These are phyloP conservation scores for Talaromyces amestolkiae DNA, from an alignment of 2,329 filamentous ascomycete genomes.

Conservation along the genomic window DNA sequence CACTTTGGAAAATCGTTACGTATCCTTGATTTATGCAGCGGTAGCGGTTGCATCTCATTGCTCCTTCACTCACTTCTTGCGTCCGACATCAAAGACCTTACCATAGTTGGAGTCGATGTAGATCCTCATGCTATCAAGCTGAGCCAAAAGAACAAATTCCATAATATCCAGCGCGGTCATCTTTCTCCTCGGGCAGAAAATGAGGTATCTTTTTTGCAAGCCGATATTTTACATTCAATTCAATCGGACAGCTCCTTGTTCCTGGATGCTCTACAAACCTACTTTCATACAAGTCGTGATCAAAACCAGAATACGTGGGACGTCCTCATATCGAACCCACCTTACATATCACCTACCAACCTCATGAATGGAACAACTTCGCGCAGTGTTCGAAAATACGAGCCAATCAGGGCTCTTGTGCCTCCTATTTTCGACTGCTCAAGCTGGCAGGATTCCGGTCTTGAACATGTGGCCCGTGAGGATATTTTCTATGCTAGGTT, in stretches of 20 bases:
- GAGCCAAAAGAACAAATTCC: conserved; percentile 61
- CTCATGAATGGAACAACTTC: conserved; percentile 61
- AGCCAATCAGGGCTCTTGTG: conserved; percentile 78
- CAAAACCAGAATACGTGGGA: conserved; percentile 44
- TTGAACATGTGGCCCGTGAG: conserved; percentile 22
- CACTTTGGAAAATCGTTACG: conserved; percentile 43
- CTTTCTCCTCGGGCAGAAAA: conserved; percentile 28
- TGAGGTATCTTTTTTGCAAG: conserved; percentile 48
- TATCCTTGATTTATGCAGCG: conserved; percentile 84
- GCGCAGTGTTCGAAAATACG: conserved; percentile 74
- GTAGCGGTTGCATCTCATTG: conserved; percentile 85
- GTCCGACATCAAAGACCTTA: conserved; percentile 41
- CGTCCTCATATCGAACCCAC: conserved; percentile 82
- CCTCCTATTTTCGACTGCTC: conserved; percentile 40
- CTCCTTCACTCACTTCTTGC: conserved; percentile 65
- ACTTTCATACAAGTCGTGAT: not conserved
- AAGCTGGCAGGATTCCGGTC: not conserved
- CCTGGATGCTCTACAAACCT: conserved; percentile 1
- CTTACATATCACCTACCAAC: conserved; percentile 71
- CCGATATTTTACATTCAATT: conserved; percentile 39
- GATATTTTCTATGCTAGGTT: conserved; percentile 39
- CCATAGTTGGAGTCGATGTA: conserved; percentile 71
- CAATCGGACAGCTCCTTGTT: conserved; percentile 16
- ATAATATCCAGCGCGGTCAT: conserved; percentile 44
- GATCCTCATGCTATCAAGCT: conserved; percentile 64